A percentile compares a stretch with the other conserved stretches of the same genome.
phyloP scores from a whole-genome alignment of 257 asterid species.

The Prunella vulgaris region DNA sequence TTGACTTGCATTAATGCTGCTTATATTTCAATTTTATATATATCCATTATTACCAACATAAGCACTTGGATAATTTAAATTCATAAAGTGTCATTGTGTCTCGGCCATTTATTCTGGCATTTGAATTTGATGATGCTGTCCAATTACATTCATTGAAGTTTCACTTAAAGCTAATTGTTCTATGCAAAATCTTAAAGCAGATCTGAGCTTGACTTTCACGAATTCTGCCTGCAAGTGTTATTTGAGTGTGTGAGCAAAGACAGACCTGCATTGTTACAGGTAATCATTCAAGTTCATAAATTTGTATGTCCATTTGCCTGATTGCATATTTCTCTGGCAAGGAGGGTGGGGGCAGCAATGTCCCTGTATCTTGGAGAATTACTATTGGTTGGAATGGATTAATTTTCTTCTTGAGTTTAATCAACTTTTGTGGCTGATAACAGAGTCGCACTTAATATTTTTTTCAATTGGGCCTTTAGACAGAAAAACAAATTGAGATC shows the following conservation, averaged over 20 bases:
- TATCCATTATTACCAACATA: not conserved
- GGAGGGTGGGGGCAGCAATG: not conserved
- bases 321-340: not conserved
- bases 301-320: not conserved
- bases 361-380: not conserved
- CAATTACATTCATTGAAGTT: not conserved
- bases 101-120: constrained; percentile 1
- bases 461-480: not conserved
- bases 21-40: not conserved
- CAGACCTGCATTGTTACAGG: constrained; percentile 92
- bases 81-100: not conserved
- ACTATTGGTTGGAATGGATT: constrained; percentile 5
- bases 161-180: constrained; percentile 5
- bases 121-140: not conserved
- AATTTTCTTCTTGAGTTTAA: constrained; percentile 5
- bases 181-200: constrained; percentile 43
- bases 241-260: constrained; percentile 99
- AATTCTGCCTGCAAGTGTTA: constrained; percentile 85
- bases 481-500: not conserved
- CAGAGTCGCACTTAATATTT: no score
- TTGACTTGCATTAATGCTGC: not conserved
- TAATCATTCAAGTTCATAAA: constrained; percentile 12
- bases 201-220: constrained; percentile 72
- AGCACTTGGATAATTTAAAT: not conserved
- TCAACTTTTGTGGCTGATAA: constrained; percentile 9